These are phyloP conservation scores for Penicillium nordicum DNA, from an alignment of 2,329 filamentous ascomycete genomes.

Conservation along the genomic window DNA sequence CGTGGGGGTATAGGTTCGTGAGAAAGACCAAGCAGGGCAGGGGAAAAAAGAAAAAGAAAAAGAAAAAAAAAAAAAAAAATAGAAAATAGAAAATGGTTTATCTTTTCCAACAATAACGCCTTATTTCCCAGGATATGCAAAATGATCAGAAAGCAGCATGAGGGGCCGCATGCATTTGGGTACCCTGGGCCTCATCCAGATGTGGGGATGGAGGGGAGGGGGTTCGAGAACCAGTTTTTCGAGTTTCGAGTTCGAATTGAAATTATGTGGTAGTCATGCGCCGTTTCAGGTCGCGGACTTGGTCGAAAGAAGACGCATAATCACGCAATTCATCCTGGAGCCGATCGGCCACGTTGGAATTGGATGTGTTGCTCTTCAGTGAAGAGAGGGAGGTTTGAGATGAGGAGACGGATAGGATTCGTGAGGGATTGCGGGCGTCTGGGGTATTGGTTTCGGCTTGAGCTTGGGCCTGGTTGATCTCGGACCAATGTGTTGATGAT, in stretches of 20 bases:
- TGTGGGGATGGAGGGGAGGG: neutral
- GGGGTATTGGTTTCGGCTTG: constrained; percentile 4
- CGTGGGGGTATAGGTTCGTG: constrained; percentile 5
- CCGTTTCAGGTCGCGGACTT: constrained; percentile 57
- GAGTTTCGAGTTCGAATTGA: neutral
- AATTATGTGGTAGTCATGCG: constrained; percentile 34
- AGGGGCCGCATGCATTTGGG: constrained; percentile 3
- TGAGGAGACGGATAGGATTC: constrained; percentile 57
- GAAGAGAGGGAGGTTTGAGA: constrained; percentile 83
- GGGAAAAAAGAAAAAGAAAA: neutral
- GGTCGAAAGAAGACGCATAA: constrained; percentile 87
- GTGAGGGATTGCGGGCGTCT: constrained; percentile 19
- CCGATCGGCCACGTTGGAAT: constrained; percentile 63
- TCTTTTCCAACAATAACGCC: constrained; percentile 17
- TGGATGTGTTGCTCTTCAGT: constrained; percentile 61
- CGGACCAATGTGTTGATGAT: constrained; percentile 8
- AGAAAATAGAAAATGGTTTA: neutral
- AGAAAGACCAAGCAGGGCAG: neutral
- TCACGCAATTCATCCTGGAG: constrained; percentile 75
- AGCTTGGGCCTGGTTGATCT: constrained; percentile 5
- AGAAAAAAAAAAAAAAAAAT: neutral
- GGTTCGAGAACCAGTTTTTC: neutral
- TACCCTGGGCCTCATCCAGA: neutral
- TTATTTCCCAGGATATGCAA: constrained; percentile 15
- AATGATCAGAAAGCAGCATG: constrained; percentile 2